Conservation (phyloP, 495 filamentous ascomycete genomes). For the Hypoxylon fuscum region DNA sequence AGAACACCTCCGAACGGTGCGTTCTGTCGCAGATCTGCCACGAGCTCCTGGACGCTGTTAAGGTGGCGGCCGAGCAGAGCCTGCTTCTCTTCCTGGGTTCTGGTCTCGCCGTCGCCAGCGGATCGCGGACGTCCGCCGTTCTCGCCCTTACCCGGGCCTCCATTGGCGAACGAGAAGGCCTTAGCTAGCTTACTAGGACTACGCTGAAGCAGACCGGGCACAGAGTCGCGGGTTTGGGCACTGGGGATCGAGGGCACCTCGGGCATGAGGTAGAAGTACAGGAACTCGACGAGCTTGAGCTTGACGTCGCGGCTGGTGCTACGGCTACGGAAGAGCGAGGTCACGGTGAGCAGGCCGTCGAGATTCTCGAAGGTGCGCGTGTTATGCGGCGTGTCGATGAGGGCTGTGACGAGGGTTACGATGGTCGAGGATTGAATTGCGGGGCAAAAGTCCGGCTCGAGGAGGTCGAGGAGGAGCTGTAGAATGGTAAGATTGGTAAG, state of each 20-base stretch:
- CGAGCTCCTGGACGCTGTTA: slow-evolving; percentile 88
- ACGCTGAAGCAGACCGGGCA: slow-evolving; percentile 65
- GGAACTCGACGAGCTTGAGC: slow-evolving; percentile 90
- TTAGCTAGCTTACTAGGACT: slow-evolving; percentile 76
- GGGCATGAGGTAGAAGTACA: slow-evolving; percentile 98
- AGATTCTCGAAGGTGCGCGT: slow-evolving; percentile 90
- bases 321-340: slow-evolving; percentile 87
- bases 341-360: slow-evolving; percentile 94
- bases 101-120: slow-evolving; percentile 59
- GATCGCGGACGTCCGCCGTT: slow-evolving; percentile 49
- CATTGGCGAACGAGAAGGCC: slow-evolving; percentile 51
- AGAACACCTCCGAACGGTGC: slow-evolving; percentile 69
- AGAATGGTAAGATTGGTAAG: neutral
- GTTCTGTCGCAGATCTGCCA: slow-evolving; percentile 87
- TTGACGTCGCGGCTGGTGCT: slow-evolving; percentile 87
- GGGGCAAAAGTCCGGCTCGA: slow-evolving; percentile 91
- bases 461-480: slow-evolving; percentile 87
- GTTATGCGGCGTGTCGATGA: slow-evolving; percentile 84
- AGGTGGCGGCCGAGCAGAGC: slow-evolving; percentile 80
- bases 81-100: slow-evolving; percentile 89
- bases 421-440: slow-evolving; percentile 90
- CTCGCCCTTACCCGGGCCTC: slow-evolving; percentile 48
- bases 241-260: slow-evolving; percentile 71
- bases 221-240: slow-evolving; percentile 44
- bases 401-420: slow-evolving; percentile 86